Evolutionary conservation across 1,284 basidiomycete species (phyloP), one percentile per base, ranked within the genome.

Genomic region (Sporisorium iseilematis-ciliati): DNA sequence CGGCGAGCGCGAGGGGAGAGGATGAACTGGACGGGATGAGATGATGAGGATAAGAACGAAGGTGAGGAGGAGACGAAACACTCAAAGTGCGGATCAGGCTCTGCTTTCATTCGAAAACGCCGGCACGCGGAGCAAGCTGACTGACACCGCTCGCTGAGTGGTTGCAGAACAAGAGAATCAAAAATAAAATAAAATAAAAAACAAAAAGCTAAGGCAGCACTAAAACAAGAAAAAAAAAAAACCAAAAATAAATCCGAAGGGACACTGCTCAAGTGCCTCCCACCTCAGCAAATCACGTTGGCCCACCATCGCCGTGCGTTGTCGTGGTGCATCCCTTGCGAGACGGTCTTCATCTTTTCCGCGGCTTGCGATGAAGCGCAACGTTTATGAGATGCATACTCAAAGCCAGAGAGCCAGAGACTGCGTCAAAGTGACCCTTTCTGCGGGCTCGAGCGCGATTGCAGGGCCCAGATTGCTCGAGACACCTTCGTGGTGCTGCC

Each of bases 191-290:
- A 35, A 8, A 38, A 46, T 2, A 21, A 10, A 38, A 40, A 52
- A 40, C 11, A 52, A 52, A 51, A n/a, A n/a, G n/a, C n/a, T n/a
- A n/a, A n/a, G n/a, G n/a, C n/a, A n/a, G n/a, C n/a, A n/a, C n/a
- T n/a, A n/a, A n/a, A n/a, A 8, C n/a, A 16, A 21, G 7, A 38
- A 33, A 14, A 52, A 25, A 38, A 52, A 14, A 35, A 8, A 38
- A 46, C 2, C 43, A 10, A 38, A 40, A 52, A 40, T n/a, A 52
- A 52, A 51, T 51, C 3, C 8, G 20, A 50, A 16, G n/a, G 20
- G 49, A 50, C 49, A 50, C 49, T 50, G 49, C 33, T 50, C 49
- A 8, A 31, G 29, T 50, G 49, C 49, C 31, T 35, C 11, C 2
- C 3, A 31, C 10, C n/a, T 3, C 16, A n/a, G 21, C 14, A 18